phyloP scores from a whole-genome alignment of 1,139 yeast genomes.

The Candida frijolesensis region DNA sequence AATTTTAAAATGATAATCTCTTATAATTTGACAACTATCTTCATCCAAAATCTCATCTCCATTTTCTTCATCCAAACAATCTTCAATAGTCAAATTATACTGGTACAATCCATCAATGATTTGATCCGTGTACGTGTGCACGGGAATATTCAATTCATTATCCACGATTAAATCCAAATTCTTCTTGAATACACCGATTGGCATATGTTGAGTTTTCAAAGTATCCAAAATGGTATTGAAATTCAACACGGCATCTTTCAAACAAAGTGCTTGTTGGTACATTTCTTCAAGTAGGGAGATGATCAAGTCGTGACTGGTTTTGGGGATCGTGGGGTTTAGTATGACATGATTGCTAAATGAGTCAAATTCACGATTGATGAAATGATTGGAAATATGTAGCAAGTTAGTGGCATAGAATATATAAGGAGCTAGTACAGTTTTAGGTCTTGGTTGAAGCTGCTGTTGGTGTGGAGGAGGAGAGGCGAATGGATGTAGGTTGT shows the following conservation, averaged over 20 bases:
- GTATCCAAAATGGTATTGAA: constrained; percentile 1
- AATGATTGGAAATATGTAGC: constrained; percentile 16
- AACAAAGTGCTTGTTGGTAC: constrained; percentile 12
- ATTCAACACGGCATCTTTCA: neutral
- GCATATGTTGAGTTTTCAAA: constrained; percentile 9
- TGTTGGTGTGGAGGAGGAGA: neutral
- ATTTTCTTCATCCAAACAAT: constrained; percentile 8
- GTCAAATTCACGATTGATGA: constrained; percentile 16
- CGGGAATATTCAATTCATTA: constrained; percentile 11
- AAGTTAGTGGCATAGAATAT: constrained; percentile 23
- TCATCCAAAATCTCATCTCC: neutral
- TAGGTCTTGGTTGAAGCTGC: constrained; percentile 8
- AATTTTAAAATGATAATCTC: constrained; percentile 12
- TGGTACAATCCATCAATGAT: constrained; percentile 17
- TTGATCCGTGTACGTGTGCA: constrained; percentile 14
- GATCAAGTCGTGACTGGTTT: constrained; percentile 7
- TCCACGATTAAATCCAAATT: constrained; percentile 3
- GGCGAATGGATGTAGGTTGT: neutral
- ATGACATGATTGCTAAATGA: constrained; percentile 12
- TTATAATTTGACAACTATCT: constrained; percentile 8
- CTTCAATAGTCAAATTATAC: constrained; percentile 16
- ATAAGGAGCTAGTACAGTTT: constrained; percentile 19
- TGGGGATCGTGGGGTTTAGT: constrained; percentile 15
- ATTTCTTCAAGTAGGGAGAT: constrained; percentile 11
- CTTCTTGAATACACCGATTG: constrained; percentile 4